Base-by-base conservation (phyloP, 108 stramenopile species). In the Cylindrotheca fusiformis region DNA sequence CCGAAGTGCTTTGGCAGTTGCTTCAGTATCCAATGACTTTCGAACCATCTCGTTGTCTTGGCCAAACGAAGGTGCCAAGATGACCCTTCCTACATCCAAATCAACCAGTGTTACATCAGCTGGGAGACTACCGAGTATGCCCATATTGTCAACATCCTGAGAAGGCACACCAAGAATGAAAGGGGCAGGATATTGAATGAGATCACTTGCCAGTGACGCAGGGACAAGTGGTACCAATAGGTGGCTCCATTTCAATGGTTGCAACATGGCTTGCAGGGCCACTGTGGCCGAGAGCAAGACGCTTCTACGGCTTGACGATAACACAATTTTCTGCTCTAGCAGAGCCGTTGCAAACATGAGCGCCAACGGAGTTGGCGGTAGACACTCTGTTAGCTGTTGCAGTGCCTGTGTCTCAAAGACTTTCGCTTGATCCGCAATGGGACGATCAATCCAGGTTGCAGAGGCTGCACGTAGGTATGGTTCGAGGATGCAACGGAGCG, bases 101-200 rank as follows among this genome's bases (percentile, higher is more conserved):
- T 93, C 88, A n/a, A 93, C 88, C 68, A 93, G 49, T 4, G 88
- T 89, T 1, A 93, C 83, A 71, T 93, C 92, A 23, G 68, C 49
- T 25, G 92, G 92, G 17, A 93, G 69, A 17, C 82, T 74, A 22
- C 74, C 75, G 27, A 93, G 71, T 31, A 90, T 57, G 8, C 68
- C 77, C 28, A 76, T 56, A 47, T 79, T 87, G 22, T 76, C 75
- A 28, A 72, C 70, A 32, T 86, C 87, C 55, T 90, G 85, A 26
- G 86, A 80, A 12, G 88, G 78, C 8, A 88, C 63, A 10, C 92
- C 92, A 10, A 93, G 53, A 48, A 93, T 85, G 48, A 90, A 93
- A 36, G 92, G 92, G 18, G 92, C 92, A 21, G 92, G 92, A 71
- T 93, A 93, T 58, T 93, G 88, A 22, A 93, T 57, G 26, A 93